Evolutionary conservation across 2,329 filamentous ascomycete species (phyloP).

Genomic region (Cladosporium sp.): DNA sequence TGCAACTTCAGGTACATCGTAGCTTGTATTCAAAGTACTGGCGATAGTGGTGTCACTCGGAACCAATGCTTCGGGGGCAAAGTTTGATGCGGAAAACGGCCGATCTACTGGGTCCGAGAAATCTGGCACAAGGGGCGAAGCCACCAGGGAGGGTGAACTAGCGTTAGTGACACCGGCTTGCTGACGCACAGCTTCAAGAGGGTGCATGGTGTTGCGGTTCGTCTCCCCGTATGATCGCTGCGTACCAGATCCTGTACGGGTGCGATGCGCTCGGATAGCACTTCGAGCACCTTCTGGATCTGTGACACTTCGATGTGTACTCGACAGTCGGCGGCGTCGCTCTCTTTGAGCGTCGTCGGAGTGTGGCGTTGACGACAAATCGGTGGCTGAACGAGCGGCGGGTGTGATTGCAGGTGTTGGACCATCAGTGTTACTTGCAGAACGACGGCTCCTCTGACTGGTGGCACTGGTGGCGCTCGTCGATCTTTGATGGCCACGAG

Average conservation of each 20-base stretch:
- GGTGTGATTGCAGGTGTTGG: slow-evolving; percentile 43
- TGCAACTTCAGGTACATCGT: background rate
- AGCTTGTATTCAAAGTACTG: background rate
- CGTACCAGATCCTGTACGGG: slow-evolving; percentile 15
- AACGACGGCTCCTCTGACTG: slow-evolving; percentile 24
- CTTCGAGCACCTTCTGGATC: slow-evolving; percentile 28
- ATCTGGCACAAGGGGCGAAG: slow-evolving; percentile 8
- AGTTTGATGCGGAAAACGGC: slow-evolving; percentile 23
- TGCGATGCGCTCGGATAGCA: background rate
- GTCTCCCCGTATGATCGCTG: background rate
- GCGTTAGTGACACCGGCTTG: slow-evolving; percentile 14
- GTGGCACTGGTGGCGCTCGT: slow-evolving; percentile 36
- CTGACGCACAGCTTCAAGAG: slow-evolving; percentile 15
- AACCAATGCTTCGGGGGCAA: slow-evolving; percentile 25
- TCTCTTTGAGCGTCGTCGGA: slow-evolving; percentile 25
- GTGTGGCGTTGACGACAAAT: slow-evolving; percentile 46
- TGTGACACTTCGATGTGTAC: slow-evolving; percentile 42
- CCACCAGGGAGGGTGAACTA: slow-evolving; percentile 18
- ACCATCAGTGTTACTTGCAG: slow-evolving; percentile 38
- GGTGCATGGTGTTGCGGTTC: slow-evolving; percentile 9
- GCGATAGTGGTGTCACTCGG: background rate
- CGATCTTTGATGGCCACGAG: slow-evolving; percentile 40
- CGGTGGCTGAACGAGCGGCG: slow-evolving; percentile 61
- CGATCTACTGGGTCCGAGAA: slow-evolving; percentile 14
- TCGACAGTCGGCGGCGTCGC: slow-evolving; percentile 35